Evolutionary conservation across 371 early-diverging fungal species (phyloP).

Genomic region (Rhizomucor miehei): DNA sequence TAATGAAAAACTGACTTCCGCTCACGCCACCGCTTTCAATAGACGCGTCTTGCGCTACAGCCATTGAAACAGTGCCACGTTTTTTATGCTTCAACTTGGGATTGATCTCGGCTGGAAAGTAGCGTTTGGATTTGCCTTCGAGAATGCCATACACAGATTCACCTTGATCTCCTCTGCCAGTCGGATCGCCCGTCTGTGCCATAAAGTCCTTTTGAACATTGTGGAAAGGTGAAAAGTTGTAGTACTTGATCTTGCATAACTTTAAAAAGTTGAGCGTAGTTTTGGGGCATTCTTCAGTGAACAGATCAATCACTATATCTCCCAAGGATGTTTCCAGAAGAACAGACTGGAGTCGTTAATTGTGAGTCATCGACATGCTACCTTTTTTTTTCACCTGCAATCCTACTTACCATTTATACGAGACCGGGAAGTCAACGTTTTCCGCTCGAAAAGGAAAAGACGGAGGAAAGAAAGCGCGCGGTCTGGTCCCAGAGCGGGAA

Average conservation of each 20-base stretch:
- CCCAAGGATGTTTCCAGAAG: conserved; percentile 91
- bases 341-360: conserved; percentile 47
- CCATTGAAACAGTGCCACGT: conserved; percentile 88
- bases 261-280: conserved; percentile 89
- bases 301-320: conserved; percentile 92
- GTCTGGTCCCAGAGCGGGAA: too few relatives aligned
- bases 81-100: conserved; percentile 84
- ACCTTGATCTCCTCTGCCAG: conserved; percentile 81
- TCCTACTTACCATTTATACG: too few relatives aligned
- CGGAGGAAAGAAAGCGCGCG: too few relatives aligned
- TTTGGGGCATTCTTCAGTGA: conserved; percentile 71
- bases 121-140: conserved; percentile 47
- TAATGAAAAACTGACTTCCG: conserved; percentile 97
- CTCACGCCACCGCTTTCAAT: conserved; percentile 52
- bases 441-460: too few relatives aligned
- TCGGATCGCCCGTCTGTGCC: conserved; percentile 88
- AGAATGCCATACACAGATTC: conserved; percentile 71
- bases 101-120: conserved; percentile 83
- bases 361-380: too few relatives aligned
- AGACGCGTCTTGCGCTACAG: conserved; percentile 51
- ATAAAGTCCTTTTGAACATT: conserved; percentile 88
- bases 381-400: too few relatives aligned
- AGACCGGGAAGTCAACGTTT: too few relatives aligned
- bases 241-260: conserved; percentile 92
- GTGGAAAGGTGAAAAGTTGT: conserved; percentile 87